These are phyloP conservation scores for Colletotrichum ledebouriae DNA, from an alignment of 2,329 filamentous ascomycete genomes.

Conservation along the genomic window DNA sequence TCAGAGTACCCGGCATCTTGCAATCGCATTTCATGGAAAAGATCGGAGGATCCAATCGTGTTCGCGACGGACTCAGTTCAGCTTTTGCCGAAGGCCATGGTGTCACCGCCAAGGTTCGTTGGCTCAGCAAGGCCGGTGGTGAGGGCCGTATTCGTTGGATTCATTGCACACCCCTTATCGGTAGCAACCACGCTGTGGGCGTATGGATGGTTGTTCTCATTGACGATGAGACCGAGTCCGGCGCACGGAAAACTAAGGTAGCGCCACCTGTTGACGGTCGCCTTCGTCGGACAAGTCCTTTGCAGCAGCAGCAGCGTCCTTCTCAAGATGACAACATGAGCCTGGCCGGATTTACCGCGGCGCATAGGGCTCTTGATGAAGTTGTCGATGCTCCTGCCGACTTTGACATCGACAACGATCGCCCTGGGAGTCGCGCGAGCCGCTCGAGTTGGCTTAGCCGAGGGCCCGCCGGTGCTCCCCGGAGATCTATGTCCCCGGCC, in stretches of 20 bases:
- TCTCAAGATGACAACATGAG: slow-evolving; percentile 43
- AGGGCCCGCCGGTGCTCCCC: not conserved
- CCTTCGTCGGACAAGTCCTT: slow-evolving; percentile 30
- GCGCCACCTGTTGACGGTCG: slow-evolving; percentile 46
- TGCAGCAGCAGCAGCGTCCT: slow-evolving; percentile 28
- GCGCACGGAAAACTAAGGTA: slow-evolving; percentile 36
- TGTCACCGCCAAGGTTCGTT: slow-evolving; percentile 81
- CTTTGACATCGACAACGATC: slow-evolving; percentile 16
- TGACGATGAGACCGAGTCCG: slow-evolving; percentile 66
- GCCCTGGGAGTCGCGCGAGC: slow-evolving; percentile 33
- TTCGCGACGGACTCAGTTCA: slow-evolving; percentile 63
- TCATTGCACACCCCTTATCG: slow-evolving; percentile 80
- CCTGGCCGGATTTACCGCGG: slow-evolving; percentile 42
- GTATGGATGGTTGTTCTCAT: slow-evolving; percentile 85
- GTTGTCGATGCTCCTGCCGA: slow-evolving; percentile 10
- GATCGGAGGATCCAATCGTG: slow-evolving; percentile 63
- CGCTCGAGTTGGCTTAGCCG: slow-evolving; percentile 31
- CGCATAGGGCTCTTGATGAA: slow-evolving; percentile 34
- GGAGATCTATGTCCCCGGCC: slow-evolving; percentile 4
- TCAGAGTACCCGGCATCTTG: slow-evolving; percentile 76
- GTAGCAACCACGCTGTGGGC: slow-evolving; percentile 75
- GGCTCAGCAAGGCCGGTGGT: slow-evolving; percentile 67
- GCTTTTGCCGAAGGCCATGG: slow-evolving; percentile 77
- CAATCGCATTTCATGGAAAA: slow-evolving; percentile 70
- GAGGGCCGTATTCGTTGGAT: slow-evolving; percentile 79